A percentile compares a stretch with the other conserved stretches of the same genome.
These are phyloP conservation scores for Hyphopichia homilentoma DNA, from an alignment of 805 yeast genomes.

Conservation along the genomic window DNA sequence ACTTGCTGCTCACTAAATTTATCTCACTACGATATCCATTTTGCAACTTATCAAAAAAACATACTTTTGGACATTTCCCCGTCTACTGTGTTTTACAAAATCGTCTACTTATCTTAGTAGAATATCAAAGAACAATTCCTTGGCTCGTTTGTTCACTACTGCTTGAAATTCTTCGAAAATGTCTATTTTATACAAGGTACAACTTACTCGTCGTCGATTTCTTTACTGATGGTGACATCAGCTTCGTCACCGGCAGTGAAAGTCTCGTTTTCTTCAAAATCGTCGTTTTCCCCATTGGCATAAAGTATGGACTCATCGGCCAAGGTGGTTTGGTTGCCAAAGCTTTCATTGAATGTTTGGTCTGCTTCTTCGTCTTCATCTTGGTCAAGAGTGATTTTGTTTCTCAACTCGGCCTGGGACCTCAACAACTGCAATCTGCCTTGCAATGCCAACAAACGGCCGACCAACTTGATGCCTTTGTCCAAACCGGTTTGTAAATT, in stretches of 20 bases:
- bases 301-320: constrained; percentile 29
- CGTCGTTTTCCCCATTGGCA: constrained; percentile 42
- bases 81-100: too few relatives aligned
- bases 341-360: constrained; percentile 12
- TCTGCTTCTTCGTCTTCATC: constrained; percentile 11
- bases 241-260: constrained; percentile 21
- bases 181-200: too few relatives aligned
- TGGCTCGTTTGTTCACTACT: too few relatives aligned
- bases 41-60: too few relatives aligned
- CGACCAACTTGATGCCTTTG: constrained; percentile 54
- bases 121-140: too few relatives aligned
- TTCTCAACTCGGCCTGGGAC: constrained; percentile 70
- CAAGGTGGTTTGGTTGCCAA: constrained; percentile 16
- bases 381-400: constrained; percentile 12
- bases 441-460: constrained; percentile 71
- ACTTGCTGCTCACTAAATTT: too few relatives aligned
- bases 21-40: too few relatives aligned
- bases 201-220: too few relatives aligned
- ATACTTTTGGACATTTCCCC: too few relatives aligned
- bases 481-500: constrained; percentile 55
- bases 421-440: constrained; percentile 79
- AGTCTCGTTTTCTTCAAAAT: constrained; percentile 17
- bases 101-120: too few relatives aligned
- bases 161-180: too few relatives aligned
- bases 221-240: too few relatives aligned